These are phyloP conservation scores for Cylindrotheca fusiformis DNA, from an alignment of 108 stramenopile genomes.

Conservation along the genomic window DNA sequence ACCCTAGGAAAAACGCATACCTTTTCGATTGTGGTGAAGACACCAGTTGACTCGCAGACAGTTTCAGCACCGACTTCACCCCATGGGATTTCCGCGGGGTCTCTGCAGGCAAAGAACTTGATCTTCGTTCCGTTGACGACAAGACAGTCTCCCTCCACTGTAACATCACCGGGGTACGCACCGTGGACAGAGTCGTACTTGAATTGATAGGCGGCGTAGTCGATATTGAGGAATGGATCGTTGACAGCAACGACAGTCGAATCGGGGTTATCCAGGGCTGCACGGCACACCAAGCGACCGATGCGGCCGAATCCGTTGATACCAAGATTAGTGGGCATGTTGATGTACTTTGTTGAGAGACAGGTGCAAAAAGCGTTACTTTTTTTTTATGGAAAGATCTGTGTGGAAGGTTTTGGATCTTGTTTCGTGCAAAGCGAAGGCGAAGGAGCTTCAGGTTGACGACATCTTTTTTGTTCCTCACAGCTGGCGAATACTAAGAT, in stretches of 20 bases:
- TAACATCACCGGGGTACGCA: constrained; percentile 75
- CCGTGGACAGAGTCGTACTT: constrained; percentile 98
- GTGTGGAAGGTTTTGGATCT: no score
- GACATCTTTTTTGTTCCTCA: no score
- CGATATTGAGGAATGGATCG: constrained; percentile 83
- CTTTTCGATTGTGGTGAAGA: constrained; percentile 91
- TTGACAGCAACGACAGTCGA: constrained; percentile 92
- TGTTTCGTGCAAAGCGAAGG: no score
- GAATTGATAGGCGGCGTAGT: constrained; percentile 94
- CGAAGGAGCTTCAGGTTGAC: no score
- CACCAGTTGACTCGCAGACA: constrained; percentile 97
- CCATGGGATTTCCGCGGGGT: constrained; percentile 92
- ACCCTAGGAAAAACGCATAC: not conserved
- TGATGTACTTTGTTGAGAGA: no score
- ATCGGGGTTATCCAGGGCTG: constrained; percentile 83
- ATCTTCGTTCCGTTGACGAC: constrained; percentile 76
- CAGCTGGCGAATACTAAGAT: no score
- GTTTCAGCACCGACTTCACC: constrained; percentile 83
- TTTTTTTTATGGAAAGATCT: no score
- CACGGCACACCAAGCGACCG: constrained; percentile 95
- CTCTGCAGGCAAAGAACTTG: constrained; percentile 86
- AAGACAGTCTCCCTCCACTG: constrained; percentile 79
- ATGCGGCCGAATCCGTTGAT: constrained; percentile 98
- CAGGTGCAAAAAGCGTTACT: no score
- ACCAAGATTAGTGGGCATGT: constrained; percentile 74